phyloP scores from a whole-genome alignment of 2,329 filamentous ascomycete species.

The Fusarium sp. region DNA sequence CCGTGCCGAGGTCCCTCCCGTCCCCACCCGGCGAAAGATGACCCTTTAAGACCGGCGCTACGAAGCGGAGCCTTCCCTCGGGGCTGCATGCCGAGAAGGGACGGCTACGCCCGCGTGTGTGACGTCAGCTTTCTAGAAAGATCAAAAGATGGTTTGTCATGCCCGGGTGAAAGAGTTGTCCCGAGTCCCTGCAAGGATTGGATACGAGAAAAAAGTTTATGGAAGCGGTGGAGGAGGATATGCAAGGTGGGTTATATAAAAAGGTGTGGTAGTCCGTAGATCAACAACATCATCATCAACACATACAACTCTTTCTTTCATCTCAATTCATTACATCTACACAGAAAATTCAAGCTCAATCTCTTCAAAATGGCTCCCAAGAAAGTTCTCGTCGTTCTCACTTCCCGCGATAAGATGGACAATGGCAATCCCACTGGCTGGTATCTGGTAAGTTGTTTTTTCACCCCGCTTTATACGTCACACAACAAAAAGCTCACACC shows the following conservation, averaged over 20 bases:
- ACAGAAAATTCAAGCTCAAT: background rate
- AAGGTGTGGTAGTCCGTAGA: slow-evolving; percentile 1
- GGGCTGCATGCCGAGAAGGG: slow-evolving; percentile 36
- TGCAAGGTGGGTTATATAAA: slow-evolving; percentile 29
- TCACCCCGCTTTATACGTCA: background rate
- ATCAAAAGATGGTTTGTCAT: slow-evolving; percentile 31
- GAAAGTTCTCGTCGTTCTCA: slow-evolving; percentile 79
- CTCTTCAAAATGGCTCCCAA: slow-evolving; percentile 62
- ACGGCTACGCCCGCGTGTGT: slow-evolving; percentile 28
- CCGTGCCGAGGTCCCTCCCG: slow-evolving; percentile 9
- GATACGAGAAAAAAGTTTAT: background rate
- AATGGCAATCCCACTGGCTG: slow-evolving; percentile 72
- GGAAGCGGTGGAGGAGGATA: slow-evolving; percentile 6
- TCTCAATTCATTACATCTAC: background rate
- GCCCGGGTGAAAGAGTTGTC: slow-evolving; percentile 16
- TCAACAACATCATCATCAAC: background rate
- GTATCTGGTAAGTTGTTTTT: slow-evolving; percentile 69
- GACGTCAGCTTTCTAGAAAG: slow-evolving; percentile 24
- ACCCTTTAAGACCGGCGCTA: slow-evolving; percentile 15
- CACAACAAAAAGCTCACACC: background rate
- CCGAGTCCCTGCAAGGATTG: slow-evolving; percentile 17
- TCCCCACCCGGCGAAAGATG: slow-evolving; percentile 1
- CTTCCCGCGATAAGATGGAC: slow-evolving; percentile 66
- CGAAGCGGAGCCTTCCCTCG: slow-evolving; percentile 3
- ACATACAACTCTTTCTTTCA: background rate